A percentile compares a stretch with the other conserved stretches of the same genome.
Evolutionary conservation across 2,329 filamentous ascomycete species (phyloP).

Genomic region (Penicillium sp.): DNA sequence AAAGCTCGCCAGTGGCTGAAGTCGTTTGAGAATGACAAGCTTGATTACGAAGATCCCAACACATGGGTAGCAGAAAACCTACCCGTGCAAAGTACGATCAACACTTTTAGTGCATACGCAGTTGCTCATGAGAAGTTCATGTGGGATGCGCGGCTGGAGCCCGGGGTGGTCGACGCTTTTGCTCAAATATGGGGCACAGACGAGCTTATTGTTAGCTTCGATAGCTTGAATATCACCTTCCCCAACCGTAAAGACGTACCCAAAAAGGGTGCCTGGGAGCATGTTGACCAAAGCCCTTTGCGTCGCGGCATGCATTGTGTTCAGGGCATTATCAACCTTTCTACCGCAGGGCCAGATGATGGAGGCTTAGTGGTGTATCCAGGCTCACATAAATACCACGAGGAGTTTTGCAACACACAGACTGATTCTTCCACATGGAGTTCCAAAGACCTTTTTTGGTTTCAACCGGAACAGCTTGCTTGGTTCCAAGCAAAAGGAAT

Average conservation of each 20-base stretch:
- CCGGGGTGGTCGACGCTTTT: conserved; percentile 40
- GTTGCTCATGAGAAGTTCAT: conserved; percentile 46
- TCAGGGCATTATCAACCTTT: conserved; percentile 26
- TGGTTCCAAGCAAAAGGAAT: conserved; percentile 28
- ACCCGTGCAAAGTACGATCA: not conserved
- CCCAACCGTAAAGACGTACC: conserved; percentile 27
- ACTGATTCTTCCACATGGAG: too few species aligned
- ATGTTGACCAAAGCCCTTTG: conserved; percentile 28
- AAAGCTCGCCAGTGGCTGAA: too few species aligned
- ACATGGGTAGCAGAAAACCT: too few species aligned
- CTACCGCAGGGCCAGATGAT: conserved; percentile 21
- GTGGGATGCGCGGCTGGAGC: conserved; percentile 44
- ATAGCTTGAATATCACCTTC: conserved; percentile 38
- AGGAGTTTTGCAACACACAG: conserved; percentile 30
- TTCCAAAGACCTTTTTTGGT: conserved; percentile 21
- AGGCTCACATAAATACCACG: conserved; percentile 23
- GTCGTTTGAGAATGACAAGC: too few species aligned
- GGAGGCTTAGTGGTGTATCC: conserved; percentile 28
- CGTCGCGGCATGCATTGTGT: conserved; percentile 26
- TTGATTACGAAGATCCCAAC: too few species aligned
- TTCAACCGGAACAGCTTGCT: conserved; percentile 23
- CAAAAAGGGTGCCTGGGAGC: conserved; percentile 21
- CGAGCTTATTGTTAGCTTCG: conserved; percentile 19
- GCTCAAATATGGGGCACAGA: conserved; percentile 35
- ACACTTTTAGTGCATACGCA: conserved; percentile 28